phyloP scores from a whole-genome alignment of 2,329 filamentous ascomycete genomes.

The Cladosporium sp. region DNA sequence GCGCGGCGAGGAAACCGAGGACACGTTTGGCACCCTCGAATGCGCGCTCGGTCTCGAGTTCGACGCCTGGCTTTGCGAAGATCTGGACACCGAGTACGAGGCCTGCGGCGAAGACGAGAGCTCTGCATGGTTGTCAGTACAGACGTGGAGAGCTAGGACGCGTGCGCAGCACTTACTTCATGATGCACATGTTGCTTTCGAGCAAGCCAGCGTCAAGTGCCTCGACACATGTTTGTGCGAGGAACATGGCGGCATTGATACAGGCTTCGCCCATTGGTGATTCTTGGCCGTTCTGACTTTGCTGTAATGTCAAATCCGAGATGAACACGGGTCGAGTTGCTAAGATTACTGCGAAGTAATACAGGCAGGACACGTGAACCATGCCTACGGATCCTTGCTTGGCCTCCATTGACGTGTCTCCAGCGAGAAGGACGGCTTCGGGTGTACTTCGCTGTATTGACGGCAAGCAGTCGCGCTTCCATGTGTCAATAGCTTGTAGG shows the following conservation, averaged over 20 bases:
- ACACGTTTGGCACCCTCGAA: slow-evolving; percentile 51
- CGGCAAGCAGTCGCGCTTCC: slow-evolving; percentile 4
- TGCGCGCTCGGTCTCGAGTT: slow-evolving; percentile 45
- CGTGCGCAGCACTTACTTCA: slow-evolving; percentile 46
- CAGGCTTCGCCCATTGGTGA: slow-evolving; percentile 48
- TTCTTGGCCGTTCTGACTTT: neutral
- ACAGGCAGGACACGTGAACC: slow-evolving; percentile 54
- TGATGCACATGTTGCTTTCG: slow-evolving; percentile 54
- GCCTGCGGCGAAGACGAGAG: slow-evolving; percentile 53
- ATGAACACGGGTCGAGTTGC: slow-evolving; percentile 55
- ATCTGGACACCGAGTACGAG: slow-evolving; percentile 55
- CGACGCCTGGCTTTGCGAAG: slow-evolving; percentile 47
- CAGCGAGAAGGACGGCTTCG: neutral
- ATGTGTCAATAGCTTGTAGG: slow-evolving; percentile 16
- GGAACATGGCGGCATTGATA: slow-evolving; percentile 52
- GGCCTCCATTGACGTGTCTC: neutral
- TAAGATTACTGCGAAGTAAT: slow-evolving; percentile 57
- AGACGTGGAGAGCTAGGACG: neutral
- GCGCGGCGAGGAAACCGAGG: slow-evolving; percentile 44
- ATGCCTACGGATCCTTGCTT: slow-evolving; percentile 18
- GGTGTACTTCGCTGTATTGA: neutral
- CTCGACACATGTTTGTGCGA: slow-evolving; percentile 52
- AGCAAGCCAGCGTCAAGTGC: slow-evolving; percentile 43
- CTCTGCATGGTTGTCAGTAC: slow-evolving; percentile 35
- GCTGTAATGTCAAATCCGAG: slow-evolving; percentile 38